A percentile compares a stretch with the other conserved stretches of the same genome.
These are phyloP conservation scores for Ilex paraguariensis DNA, from an alignment of 305 asterid genomes.

Conservation along the genomic window DNA sequence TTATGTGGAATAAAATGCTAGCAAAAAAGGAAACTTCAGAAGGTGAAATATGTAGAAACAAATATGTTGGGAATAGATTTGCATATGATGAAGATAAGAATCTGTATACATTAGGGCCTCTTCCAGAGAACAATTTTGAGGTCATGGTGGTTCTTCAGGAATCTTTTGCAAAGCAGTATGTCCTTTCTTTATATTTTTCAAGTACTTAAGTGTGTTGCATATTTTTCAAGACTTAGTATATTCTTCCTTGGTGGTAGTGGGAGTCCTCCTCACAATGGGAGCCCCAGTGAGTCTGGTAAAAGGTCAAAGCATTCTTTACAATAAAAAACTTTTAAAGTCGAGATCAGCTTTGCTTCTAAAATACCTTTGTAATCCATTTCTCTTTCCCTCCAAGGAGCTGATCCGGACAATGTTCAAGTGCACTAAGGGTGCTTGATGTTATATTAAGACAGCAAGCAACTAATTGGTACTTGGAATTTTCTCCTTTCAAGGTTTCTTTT, in stretches of 20 bases:
- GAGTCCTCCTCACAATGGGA: constrained; percentile 32
- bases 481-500: background rate
- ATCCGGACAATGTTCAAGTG: constrained; percentile 53
- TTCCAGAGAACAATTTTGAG: constrained; percentile 55
- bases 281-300: constrained; percentile 46
- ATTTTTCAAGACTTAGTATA: constrained; percentile 2
- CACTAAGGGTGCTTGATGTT: constrained; percentile 68
- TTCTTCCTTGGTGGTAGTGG: constrained; percentile 26
- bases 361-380: constrained; percentile 53
- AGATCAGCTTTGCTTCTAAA: constrained; percentile 63
- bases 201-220: background rate
- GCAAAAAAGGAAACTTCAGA: too few species aligned
- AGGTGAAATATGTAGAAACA: too few species aligned
- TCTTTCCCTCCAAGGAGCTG: constrained; percentile 69
- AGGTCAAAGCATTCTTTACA: constrained; percentile 51
- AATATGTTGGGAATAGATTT: constrained; percentile 43
- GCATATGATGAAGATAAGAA: constrained; percentile 81
- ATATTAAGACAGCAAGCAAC: constrained; percentile 89
- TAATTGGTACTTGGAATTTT: constrained; percentile 38
- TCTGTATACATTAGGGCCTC: constrained; percentile 75
- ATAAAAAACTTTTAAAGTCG: constrained; percentile 57
- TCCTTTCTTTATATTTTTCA: background rate
- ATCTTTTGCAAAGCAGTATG: constrained; percentile 49
- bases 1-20: too few species aligned
- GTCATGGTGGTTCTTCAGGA: constrained; percentile 71